A percentile compares a stretch with the other conserved stretches of the same genome.
phyloP scores from a whole-genome alignment of 768 basidiomycete genomes.

The Tephrocybe rancida region DNA sequence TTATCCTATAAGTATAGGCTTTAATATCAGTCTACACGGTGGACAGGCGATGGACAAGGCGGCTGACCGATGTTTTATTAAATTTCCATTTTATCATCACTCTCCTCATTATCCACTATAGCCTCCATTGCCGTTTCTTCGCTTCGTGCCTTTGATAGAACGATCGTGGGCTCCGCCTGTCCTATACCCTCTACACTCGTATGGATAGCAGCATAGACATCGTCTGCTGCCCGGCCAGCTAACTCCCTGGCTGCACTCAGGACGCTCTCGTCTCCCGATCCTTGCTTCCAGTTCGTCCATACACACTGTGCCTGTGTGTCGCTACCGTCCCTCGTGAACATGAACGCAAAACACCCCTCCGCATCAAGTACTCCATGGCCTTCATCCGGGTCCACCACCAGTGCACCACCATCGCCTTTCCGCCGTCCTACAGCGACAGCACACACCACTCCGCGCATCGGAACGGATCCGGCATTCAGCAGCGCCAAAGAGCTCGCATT shows the following conservation, averaged over 20 bases:
- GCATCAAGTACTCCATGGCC: constrained; percentile 46
- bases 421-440: constrained; percentile 60
- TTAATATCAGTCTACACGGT: background rate
- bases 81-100: constrained; percentile 47
- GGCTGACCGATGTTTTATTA: constrained; percentile 17
- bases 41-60: background rate
- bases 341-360: constrained; percentile 73
- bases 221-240: constrained; percentile 45
- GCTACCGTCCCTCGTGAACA: constrained; percentile 37
- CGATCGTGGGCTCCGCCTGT: background rate
- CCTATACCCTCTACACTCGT: constrained; percentile 32
- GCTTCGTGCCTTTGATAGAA: background rate
- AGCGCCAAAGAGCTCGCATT: constrained; percentile 74
- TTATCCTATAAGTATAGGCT: background rate
- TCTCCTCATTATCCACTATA: constrained; percentile 26
- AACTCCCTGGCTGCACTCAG: constrained; percentile 48
- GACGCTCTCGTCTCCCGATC: constrained; percentile 32
- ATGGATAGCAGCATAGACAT: constrained; percentile 53
- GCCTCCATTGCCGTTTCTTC: constrained; percentile 5
- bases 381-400: constrained; percentile 54
- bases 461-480: constrained; percentile 68
- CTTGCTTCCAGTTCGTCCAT: constrained; percentile 58
- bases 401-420: constrained; percentile 20
- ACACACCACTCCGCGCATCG: constrained; percentile 75
- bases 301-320: constrained; percentile 37